These are phyloP conservation scores for Penicillium riverlandense DNA, from an alignment of 495 filamentous ascomycete species.

Conservation along the genomic window DNA sequence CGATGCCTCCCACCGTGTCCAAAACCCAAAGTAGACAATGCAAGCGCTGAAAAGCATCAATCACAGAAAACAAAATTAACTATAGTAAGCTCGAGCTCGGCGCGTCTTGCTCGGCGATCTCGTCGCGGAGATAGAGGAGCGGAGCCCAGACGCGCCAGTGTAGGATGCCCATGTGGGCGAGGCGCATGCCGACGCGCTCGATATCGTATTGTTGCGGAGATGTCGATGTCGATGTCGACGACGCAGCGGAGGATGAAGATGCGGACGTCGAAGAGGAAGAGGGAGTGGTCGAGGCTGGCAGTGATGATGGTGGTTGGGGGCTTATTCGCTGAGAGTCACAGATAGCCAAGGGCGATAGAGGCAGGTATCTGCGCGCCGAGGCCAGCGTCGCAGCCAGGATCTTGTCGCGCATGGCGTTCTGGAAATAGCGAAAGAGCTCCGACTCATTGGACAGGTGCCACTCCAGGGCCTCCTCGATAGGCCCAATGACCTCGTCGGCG, in stretches of 20 bases:
- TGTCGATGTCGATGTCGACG: slow-evolving; percentile 4
- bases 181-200: slow-evolving; percentile 60
- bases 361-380: slow-evolving; percentile 30
- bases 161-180: slow-evolving; percentile 71
- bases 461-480: slow-evolving; percentile 29
- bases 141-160: slow-evolving; percentile 87
- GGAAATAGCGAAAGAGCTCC: slow-evolving; percentile 28
- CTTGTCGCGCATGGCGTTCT: slow-evolving; percentile 25
- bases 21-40: slow-evolving; percentile 12
- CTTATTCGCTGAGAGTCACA: slow-evolving; percentile 37
- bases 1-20: not conserved
- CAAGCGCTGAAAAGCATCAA: slow-evolving; percentile 32
- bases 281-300: slow-evolving; percentile 7
- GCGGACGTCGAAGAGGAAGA: not conserved
- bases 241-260: slow-evolving; percentile 1
- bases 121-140: slow-evolving; percentile 50
- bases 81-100: slow-evolving; percentile 6
- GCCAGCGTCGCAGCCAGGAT: slow-evolving; percentile 25
- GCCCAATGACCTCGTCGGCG: slow-evolving; percentile 32
- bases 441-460: slow-evolving; percentile 34
- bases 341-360: slow-evolving; percentile 37
- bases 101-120: slow-evolving; percentile 15
- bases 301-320: slow-evolving; percentile 1
- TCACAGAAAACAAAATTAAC: slow-evolving; percentile 3
- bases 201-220: slow-evolving; percentile 40